Percentiles rank a stretch among this genome's conserved stretches.
phyloP scores from a whole-genome alignment of 2,329 filamentous ascomycete genomes.

The Sclerotinia subarctica region DNA sequence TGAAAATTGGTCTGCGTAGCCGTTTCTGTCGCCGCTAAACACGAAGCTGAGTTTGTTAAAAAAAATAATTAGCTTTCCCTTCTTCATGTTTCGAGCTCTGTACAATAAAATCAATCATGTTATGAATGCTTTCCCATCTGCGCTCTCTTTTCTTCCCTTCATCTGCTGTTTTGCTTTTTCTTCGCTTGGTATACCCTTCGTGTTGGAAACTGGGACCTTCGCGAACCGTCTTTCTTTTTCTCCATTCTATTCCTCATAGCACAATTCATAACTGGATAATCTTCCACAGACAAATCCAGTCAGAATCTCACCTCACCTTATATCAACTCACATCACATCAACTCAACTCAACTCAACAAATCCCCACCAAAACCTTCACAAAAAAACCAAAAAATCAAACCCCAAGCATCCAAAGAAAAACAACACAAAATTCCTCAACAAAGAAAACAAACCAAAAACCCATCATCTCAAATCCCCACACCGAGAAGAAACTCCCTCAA shows the following conservation, averaged over 20 bases:
- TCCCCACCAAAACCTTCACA: not conserved
- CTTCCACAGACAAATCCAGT: not conserved
- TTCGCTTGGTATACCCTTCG: too few species aligned
- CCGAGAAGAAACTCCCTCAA: not conserved
- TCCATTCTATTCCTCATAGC: too few species aligned
- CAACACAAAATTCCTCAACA: not conserved
- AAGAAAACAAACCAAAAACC: not conserved
- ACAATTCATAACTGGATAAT: not conserved
- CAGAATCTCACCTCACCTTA: too few species aligned
- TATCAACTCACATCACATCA: too few species aligned
- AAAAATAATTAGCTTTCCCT: constrained; percentile 5
- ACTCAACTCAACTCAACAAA: not conserved
- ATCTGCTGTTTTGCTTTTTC: not conserved
- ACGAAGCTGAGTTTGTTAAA: not conserved
- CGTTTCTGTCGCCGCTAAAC: not conserved
- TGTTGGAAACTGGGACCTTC: not conserved
- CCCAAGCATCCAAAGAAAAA: not conserved
- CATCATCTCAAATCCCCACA: not conserved
- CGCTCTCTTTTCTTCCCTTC: not conserved
- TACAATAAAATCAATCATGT: not conserved
- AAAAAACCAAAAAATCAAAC: not conserved
- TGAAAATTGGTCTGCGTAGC: constrained; percentile 13
- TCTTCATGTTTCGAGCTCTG: not conserved
- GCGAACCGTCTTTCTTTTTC: too few species aligned
- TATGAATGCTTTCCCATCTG: too few species aligned